Base-by-base conservation (phyloP, 495 filamentous ascomycete species). In the Tuber microsphaerosporum region DNA sequence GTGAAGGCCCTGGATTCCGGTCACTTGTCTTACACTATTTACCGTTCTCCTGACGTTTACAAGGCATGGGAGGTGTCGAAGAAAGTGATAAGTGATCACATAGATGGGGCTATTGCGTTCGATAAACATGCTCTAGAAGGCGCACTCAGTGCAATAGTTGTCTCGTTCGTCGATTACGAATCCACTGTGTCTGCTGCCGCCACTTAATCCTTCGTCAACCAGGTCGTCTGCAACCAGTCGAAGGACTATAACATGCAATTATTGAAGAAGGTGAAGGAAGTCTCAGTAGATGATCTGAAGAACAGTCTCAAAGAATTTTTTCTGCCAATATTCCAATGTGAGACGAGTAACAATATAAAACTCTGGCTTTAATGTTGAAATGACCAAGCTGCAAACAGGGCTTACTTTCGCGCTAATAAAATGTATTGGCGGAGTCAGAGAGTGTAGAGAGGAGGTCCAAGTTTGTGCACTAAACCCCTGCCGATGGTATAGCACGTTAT, bases 141-240 rank as follows among this genome's bases (percentile, higher is more conserved):
- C 42, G 93, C 94, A n/a, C 91, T 98, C 77, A 94, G 92, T 81
- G 90, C 89, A 74, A 92, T 99, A 74, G 92, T 97, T 17, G 89
- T 93, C 61, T 87, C 84, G 46, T 91, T 93, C 77, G 96, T 94
- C 20, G 92, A 97, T 78, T 91, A 94, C 77, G 93, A 97, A 83
- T 87, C 90, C 37, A 97, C 92, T 20, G 92, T 94, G 86, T 87
- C 89, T 19, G 87, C 86, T 22, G 94, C 95, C 1, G 94, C 93
- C 3, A 87, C 90, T 83, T 88, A 89, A 76, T 93, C 92, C 81
- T 98, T 97, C 83, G 86, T 94, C 19, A 89, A 91, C 74, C 88
- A 92, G 79, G 96, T 96, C 17, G 86, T 98, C 44, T 86, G 90
- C 34, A 91, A 89, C 22, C 84, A 97, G 73, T 89, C 89, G n/a